Evolutionary conservation across 768 basidiomycete genomes (phyloP), one percentile per base, ranked within the genome.

Genomic region (Dentipellis fragilis): DNA sequence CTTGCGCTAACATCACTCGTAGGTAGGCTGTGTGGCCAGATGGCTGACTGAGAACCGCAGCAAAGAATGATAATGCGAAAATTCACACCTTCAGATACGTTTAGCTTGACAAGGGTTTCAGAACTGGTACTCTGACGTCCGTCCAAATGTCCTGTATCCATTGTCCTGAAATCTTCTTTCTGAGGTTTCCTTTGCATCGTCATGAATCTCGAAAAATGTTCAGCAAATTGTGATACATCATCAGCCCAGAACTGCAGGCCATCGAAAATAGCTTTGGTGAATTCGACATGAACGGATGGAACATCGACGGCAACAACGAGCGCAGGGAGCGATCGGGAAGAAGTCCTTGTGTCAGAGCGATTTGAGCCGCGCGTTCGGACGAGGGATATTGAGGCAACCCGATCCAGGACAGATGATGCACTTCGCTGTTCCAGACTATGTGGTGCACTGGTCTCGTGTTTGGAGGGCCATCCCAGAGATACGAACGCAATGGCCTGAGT

Each of bases 211-310:
- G 47, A 39, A 6, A 73, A 68, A 14, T 71, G 74, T 52, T 87
- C 87, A 3, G 85, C 62, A 51, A 86, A 76, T 63, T 88, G 90
- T n/a, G 83, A 72, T 23, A 84, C 66, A 64, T 97, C 93, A 65
- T 99, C 96, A 7, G 84, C 85, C 76, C 87, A 90, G 63, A 85
- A 86, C 67, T 97, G 93, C 16, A 98, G 67, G 11, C 80, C 80
- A 64, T 97, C 91, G 8, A 93, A 68, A 1, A 73, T 58, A 5
- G 70, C 64, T 67, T 97, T 95, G 10, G 80, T 74, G 49, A 92
- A 62, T 39, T 79, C 71, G 10, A 77, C 66, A 62, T 80, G 71
- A n/a, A 87, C 67, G 4, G 84, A 83, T 12, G 92, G 90, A 12
- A 94, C 66, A 42, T 72, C 64, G 10, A 73, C 57, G 4, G 64